phyloP scores from a whole-genome alignment of 805 yeast species.

The Ogataea methanolica region DNA sequence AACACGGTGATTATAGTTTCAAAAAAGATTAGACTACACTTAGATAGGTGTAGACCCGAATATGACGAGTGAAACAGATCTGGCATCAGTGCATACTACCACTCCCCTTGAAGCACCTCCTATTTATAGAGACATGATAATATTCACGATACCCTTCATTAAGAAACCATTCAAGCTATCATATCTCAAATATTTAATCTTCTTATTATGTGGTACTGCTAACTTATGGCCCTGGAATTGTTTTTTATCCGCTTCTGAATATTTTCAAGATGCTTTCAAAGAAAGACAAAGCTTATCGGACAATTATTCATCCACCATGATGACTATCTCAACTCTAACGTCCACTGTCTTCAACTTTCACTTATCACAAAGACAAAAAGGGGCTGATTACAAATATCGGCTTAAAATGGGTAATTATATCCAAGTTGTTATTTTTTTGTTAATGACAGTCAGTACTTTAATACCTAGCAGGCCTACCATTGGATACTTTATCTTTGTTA shows the following conservation, averaged over 20 bases:
- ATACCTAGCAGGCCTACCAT: constrained; percentile 28
- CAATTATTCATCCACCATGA: constrained; percentile 76
- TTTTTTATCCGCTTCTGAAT: constrained; percentile 79
- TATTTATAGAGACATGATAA: constrained; percentile 1
- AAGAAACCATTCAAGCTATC: constrained; percentile 15
- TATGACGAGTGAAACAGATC: background rate
- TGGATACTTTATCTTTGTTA: constrained; percentile 46
- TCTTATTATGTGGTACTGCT: constrained; percentile 68
- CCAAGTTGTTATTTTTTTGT: constrained; percentile 52
- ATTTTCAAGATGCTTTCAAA: constrained; percentile 60
- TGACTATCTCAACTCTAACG: constrained; percentile 75
- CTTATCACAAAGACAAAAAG: constrained; percentile 61
- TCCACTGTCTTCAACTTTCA: constrained; percentile 56
- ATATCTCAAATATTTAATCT: constrained; percentile 48
- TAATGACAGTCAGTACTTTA: constrained; percentile 51
- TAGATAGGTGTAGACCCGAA: no score
- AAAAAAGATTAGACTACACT: no score
- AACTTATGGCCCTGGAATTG: constrained; percentile 97
- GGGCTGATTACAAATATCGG: constrained; percentile 52
- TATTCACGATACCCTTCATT: constrained; percentile 12
- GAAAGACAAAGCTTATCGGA: constrained; percentile 46
- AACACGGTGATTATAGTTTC: no score
- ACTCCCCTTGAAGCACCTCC: background rate
- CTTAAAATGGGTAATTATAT: constrained; percentile 56
- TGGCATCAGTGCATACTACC: background rate